These are phyloP conservation scores for Starmerella asiatica DNA, from an alignment of 805 yeast species.

Conservation along the genomic window DNA sequence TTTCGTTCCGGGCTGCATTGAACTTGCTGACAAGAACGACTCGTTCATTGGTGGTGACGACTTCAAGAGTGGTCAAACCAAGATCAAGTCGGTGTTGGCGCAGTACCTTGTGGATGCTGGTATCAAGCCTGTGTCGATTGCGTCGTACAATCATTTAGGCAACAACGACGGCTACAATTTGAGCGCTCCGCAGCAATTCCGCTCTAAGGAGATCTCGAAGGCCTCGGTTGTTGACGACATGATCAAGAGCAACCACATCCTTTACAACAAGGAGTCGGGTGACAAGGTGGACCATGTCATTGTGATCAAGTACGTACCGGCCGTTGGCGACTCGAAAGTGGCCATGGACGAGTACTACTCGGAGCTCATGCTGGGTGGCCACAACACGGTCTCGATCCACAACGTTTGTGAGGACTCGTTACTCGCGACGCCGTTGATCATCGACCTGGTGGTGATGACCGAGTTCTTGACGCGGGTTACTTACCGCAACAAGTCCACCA, in stretches of 20 bases:
- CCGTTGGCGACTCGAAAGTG: slow-evolving; percentile 92
- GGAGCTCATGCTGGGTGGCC: slow-evolving; percentile 95
- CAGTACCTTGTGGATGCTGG: slow-evolving; percentile 96
- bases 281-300: slow-evolving; percentile 81
- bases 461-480: slow-evolving; percentile 81
- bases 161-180: slow-evolving; percentile 91
- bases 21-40: slow-evolving; percentile 65
- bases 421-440: slow-evolving; percentile 86
- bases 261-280: slow-evolving; percentile 71
- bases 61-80: slow-evolving; percentile 93
- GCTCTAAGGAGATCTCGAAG: slow-evolving; percentile 90
- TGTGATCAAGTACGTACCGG: slow-evolving; percentile 85
- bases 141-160: slow-evolving; percentile 92
- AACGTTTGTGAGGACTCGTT: slow-evolving; percentile 94
- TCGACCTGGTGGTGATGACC: slow-evolving; percentile 78
- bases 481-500: slow-evolving; percentile 46
- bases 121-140: slow-evolving; percentile 85
- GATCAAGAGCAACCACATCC: slow-evolving; percentile 69
- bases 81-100: slow-evolving; percentile 88
- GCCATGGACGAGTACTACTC: slow-evolving; percentile 98
- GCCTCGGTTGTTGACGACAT: slow-evolving; percentile 88
- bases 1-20: slow-evolving; percentile 87
- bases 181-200: slow-evolving; percentile 83
- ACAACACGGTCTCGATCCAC: slow-evolving; percentile 84
- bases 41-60: slow-evolving; percentile 92